Conservation (phyloP, 75 land plant genomes). For the Cupressus sempervirens region DNA sequence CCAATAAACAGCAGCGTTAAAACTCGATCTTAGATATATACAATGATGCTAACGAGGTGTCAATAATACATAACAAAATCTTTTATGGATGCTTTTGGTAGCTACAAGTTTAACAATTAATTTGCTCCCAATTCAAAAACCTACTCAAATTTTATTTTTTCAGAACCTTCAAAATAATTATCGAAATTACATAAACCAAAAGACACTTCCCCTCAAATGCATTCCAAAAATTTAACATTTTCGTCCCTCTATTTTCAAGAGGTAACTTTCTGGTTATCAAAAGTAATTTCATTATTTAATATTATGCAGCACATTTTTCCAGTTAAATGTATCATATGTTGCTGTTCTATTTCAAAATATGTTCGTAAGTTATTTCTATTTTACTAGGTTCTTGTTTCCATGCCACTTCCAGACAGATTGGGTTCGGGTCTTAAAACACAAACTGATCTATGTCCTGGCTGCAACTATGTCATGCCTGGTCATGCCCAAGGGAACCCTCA, state of each 20-base stretch:
- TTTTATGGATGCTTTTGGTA: neutral
- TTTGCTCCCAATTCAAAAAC: neutral
- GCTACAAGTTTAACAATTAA: neutral
- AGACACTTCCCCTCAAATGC: neutral
- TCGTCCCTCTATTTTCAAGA: neutral
- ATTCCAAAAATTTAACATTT: neutral
- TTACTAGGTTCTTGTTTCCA: too few relatives aligned
- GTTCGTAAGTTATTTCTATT: neutral
- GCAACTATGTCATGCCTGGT: too few relatives aligned
- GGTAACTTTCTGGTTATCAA: neutral
- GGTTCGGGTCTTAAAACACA: too few relatives aligned
- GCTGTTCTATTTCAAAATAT: neutral
- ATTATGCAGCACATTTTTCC: neutral
- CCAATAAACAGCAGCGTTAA: neutral
- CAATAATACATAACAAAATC: neutral
- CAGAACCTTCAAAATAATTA: neutral
- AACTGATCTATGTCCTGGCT: too few relatives aligned
- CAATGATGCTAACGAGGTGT: neutral
- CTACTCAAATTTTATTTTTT: neutral
- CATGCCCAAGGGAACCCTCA: too few relatives aligned
- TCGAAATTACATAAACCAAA: neutral
- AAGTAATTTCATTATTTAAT: neutral
- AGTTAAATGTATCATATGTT: neutral
- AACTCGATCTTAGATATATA: neutral
- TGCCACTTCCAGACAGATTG: too few relatives aligned